Percentiles rank a stretch among this genome's conserved stretches.
Conservation (phyloP, 2,329 filamentous ascomycete genomes). For the Apiospora hydei region DNA sequence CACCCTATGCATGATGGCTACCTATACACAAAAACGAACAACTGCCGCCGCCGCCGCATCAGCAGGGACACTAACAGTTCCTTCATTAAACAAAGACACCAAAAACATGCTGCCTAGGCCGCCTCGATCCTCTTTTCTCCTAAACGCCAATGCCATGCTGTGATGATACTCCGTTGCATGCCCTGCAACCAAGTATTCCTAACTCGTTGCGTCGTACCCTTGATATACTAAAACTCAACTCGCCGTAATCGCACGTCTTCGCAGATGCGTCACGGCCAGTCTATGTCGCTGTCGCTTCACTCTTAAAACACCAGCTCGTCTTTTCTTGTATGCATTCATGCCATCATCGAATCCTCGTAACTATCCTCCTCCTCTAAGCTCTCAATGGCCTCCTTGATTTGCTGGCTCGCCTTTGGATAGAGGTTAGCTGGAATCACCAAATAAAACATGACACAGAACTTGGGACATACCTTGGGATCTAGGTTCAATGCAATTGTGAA, state of each 20-base stretch:
- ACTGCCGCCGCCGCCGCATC: background rate
- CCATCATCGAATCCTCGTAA: constrained; percentile 71
- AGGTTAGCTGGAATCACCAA: constrained; percentile 26
- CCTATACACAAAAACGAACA: constrained; percentile 21
- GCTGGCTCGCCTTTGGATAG: constrained; percentile 75
- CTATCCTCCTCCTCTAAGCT: constrained; percentile 82
- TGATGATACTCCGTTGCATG: constrained; percentile 24
- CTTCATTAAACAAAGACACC: background rate
- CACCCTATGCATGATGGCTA: constrained; percentile 22
- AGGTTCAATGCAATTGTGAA: constrained; percentile 95
- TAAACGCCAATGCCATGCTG: constrained; percentile 26
- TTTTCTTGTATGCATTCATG: constrained; percentile 48
- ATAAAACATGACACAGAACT: too few relatives aligned
- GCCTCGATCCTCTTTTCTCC: constrained; percentile 15
- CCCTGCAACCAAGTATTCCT: constrained; percentile 20
- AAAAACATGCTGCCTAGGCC: background rate
- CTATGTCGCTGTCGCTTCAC: background rate
- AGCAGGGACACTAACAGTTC: background rate
- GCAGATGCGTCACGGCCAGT: background rate
- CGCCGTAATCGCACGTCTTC: background rate
- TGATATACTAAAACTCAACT: background rate
- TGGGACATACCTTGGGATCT: constrained; percentile 83
- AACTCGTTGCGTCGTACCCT: constrained; percentile 23
- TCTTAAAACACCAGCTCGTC: background rate
- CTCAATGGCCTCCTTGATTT: constrained; percentile 98